Evolutionary conservation across 805 yeast genomes (phyloP), one percentile per base, ranked within the genome.

Genomic region (Candida endomychidarum): DNA sequence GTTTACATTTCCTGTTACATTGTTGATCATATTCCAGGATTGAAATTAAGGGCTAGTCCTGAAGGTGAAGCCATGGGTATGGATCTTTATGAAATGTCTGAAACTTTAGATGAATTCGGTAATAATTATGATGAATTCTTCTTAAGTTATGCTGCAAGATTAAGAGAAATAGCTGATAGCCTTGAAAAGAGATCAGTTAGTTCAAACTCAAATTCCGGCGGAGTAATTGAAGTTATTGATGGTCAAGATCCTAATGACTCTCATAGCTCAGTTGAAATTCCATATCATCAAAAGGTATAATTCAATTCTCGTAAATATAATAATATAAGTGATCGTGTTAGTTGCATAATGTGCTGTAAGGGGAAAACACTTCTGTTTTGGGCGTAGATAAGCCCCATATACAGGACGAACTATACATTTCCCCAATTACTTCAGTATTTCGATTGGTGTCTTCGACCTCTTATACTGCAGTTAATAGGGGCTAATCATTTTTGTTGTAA

Each of bases 31-130:
- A 73, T 75, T 36, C 81, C 82, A 8, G 80, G 80, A 3, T 57
- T 65, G 38, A 58, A 68, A 41, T 55, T 76, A 48, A 69, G 75
- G 53, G 74, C 69, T 6, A 33, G 58, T 15, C 67, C 58, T 14
- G 77, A 68, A 47, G 76, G 60, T 16, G 80, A 76, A 54, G 70
- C 64, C 29, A 60, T 70, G 67, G 81, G 80, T 22, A 65, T 75
- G 65, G 81, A 75, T 50, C 48, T 63, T 37, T 65, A 50, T 37
- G 79, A 75, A 48, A 71, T 75, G 75, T 70, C 70, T n/a, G 80
- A 75, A 43, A 60, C 65, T 40, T 51, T 61, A 20, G 75, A 70
- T 48, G 67, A 62, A 43, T 56, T 58, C n/a, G 37, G 61, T 14
- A 68, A 56, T 43, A 63, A 65, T 26, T 60, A 57, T 42, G 63